Evolutionary conservation across 1,284 basidiomycete genomes (phyloP), one percentile per base, ranked within the genome.

Genomic region (Termitomyces sp.): DNA sequence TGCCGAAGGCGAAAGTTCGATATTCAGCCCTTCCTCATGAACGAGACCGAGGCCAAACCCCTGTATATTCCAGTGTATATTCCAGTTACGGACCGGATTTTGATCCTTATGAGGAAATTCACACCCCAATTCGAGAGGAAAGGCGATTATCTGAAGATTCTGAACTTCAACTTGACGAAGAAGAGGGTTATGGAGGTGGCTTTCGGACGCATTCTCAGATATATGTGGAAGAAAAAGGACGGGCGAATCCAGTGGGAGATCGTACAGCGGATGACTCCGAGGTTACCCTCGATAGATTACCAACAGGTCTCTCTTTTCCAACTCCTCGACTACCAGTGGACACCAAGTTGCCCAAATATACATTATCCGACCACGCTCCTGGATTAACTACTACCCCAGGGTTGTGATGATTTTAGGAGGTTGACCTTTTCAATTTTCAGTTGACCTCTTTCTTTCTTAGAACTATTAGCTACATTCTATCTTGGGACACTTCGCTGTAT

Each of bases 131-230:
- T 9, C 53, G 41, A 34, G 36, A 41, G 28, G 50, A 45, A 31
- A 40, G 38, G 19, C 56, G 34, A 19, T 53, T 52, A 3, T 48
- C 43, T 39, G 47, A 34, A 15, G 50, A 55, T 33, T 46, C 30
- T 38, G 39, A 31, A n/a, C 19, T 33, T 19, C 43, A 51, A 9
- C 44, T 55, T 33, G 53, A 58, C 5, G 49, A 64, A n/a, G 67
- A 66, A 34, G 61, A 58, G 13, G 68, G 65, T 12, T 71, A 69
- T 52, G 69, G 70, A 7, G 69, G 68, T 26, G 69, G 68, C 24
- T 57, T 58, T 17, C 70, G 68, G 70, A 67, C 66, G 17, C 64
- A 67, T 52, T 54, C 60, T 5, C 66, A 66, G 7, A 69, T 70
- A 44, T 59, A 63, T 1, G 52, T 56, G 7, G 67, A 70, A 43